phyloP scores from a whole-genome alignment of 805 yeast species.

The Priceomyces melissophilus region DNA sequence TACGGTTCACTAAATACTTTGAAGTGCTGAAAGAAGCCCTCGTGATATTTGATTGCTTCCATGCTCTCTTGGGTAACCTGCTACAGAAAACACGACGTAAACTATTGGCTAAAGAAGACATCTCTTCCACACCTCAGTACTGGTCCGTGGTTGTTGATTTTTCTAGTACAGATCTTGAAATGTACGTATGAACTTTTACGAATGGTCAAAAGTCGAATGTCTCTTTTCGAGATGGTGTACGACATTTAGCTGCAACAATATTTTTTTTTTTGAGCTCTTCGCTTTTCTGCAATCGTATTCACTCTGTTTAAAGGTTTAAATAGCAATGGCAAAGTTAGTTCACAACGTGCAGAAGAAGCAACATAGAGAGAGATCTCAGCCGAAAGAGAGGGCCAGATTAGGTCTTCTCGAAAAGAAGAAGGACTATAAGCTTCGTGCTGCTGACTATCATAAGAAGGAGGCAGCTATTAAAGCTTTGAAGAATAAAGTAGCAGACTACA shows the following conservation, averaged over 20 bases:
- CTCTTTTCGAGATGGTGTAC: slow-evolving; percentile 3
- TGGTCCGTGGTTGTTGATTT: background rate
- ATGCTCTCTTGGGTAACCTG: too few species aligned
- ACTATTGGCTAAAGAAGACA: background rate
- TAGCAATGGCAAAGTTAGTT: slow-evolving; percentile 69
- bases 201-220: background rate
- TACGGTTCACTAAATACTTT: background rate
- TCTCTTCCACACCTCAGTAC: background rate
- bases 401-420: slow-evolving; percentile 91
- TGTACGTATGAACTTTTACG: background rate
- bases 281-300: background rate
- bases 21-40: background rate
- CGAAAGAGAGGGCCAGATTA: slow-evolving; percentile 62
- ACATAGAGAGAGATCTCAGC: slow-evolving; percentile 92
- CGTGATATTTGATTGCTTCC: too few species aligned
- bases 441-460: slow-evolving; percentile 56
- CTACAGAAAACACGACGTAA: too few species aligned
- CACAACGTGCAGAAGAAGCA: slow-evolving; percentile 95
- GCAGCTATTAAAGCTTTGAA: slow-evolving; percentile 68
- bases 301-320: background rate
- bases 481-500: slow-evolving; percentile 66
- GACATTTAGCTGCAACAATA: background rate
- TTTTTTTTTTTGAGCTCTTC: slow-evolving; percentile 1
- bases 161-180: too few species aligned
- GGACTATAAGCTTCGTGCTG: slow-evolving; percentile 48